Evolutionary conservation across 164 flowering plant species (phyloP).

Genomic region (Cinnamomum micranthum): DNA sequence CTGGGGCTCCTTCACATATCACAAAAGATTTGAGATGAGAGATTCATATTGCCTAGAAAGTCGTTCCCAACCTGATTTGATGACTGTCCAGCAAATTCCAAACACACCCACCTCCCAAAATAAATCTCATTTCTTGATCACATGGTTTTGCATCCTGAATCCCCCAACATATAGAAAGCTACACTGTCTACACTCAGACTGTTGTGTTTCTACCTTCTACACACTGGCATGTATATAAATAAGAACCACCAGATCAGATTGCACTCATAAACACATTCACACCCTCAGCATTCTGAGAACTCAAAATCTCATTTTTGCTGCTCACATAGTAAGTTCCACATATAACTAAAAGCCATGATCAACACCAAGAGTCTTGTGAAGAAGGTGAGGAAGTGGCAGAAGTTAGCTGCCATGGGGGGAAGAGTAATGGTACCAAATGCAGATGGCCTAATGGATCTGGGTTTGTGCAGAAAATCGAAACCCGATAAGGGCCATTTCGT

Average conservation of each 20-base stretch:
- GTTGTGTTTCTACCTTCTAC: not conserved
- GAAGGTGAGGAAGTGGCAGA: constrained; percentile 9
- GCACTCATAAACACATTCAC: not conserved
- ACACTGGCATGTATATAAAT: constrained; percentile 7
- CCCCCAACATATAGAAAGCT: not conserved
- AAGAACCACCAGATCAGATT: not conserved
- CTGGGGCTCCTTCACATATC: too few relatives aligned
- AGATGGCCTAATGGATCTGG: not conserved
- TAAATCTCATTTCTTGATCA: not conserved
- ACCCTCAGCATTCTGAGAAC: too few relatives aligned
- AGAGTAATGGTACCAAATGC: not conserved
- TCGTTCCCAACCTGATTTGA: too few relatives aligned
- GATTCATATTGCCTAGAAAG: too few relatives aligned
- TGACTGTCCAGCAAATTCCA: constrained; percentile 2
- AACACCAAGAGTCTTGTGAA: constrained; percentile 6
- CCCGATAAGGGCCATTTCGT: constrained; percentile 20
- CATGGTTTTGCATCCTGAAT: constrained; percentile 2
- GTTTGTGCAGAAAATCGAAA: not conserved
- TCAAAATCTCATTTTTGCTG: too few relatives aligned
- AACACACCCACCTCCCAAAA: constrained; percentile 5
- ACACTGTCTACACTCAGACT: not conserved
- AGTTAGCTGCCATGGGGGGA: not conserved
- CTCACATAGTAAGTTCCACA: too few relatives aligned
- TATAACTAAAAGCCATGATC: not conserved
- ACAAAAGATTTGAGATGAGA: too few relatives aligned